Base-by-base conservation (phyloP, 164 flowering plant species). In the Saururus chinensis region DNA sequence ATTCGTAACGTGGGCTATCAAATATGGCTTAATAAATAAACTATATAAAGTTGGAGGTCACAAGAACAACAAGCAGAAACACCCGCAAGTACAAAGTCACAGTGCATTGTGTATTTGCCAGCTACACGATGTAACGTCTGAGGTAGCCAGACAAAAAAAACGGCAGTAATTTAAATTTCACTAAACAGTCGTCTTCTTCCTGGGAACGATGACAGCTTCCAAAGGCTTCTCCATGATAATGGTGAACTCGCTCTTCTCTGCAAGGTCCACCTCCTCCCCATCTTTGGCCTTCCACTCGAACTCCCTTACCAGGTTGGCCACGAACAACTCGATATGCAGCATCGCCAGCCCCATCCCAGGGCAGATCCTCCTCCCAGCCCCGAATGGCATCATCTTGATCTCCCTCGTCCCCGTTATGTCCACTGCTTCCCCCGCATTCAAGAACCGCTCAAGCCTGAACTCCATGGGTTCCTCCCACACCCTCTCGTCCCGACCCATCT, bases 331-430 rank as follows among this genome's bases (percentile, higher is more conserved):
- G 4, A 30, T 2, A 30, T 30, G 37, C 37, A 30, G 37, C 37
- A 30, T 30, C 6, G 37, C 37, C 37, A 30, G 37, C 37, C 37
- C 37, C 37, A 30, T 2, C 37, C 37, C 37, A 2, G 37, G 37
- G 37, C 37, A 30, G 2, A 30, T 30, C 37, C 37, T 30, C 37
- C 37, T 2, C 6, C 37, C 37, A 68, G 8, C 52, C 37, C 75
- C 74, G 66, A 20, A 74, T 63, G 56, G 79, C 79, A 81, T 78
- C 84, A 81, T 78, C 69, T 78, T 81, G 37, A 81, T 75, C 71
- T 73, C 84, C 55, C 54, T 74, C 30, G 67, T 75, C 16, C 84
- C 80, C 0, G 74, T 76, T 12, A 77, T 53, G 48, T 78, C 84
- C 20, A 19, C 64, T 4, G 25, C 53, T 41, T 52, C 69, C 0